Conservation (phyloP, 2,329 filamentous ascomycete genomes). For the Pseudogymnoascus sp. region DNA sequence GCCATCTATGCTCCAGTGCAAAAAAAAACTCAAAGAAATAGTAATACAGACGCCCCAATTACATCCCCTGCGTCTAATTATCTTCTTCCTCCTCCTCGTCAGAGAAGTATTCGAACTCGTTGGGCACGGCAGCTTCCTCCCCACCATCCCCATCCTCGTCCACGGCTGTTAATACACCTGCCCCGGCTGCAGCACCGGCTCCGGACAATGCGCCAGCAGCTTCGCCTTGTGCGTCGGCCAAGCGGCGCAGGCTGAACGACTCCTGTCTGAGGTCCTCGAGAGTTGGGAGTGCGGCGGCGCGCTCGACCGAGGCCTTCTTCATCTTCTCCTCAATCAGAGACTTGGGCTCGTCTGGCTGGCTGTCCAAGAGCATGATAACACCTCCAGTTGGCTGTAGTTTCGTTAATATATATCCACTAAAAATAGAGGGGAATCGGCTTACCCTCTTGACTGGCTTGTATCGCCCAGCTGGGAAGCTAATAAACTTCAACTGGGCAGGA, state of each 20-base stretch:
- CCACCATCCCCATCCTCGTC: constrained; percentile 75
- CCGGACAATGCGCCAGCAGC: constrained; percentile 20
- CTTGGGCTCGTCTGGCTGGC: constrained; percentile 68
- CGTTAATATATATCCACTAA: constrained; percentile 33
- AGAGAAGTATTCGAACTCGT: constrained; percentile 72
- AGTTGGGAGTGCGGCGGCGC: constrained; percentile 39
- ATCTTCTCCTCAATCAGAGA: constrained; percentile 83
- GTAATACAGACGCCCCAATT: constrained; percentile 6
- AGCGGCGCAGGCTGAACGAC: constrained; percentile 34
- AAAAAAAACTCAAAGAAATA: constrained; percentile 1
- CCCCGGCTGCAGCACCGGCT: constrained; percentile 59
- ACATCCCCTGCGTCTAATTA: constrained; percentile 1
- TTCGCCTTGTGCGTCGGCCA: constrained; percentile 29
- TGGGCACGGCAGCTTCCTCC: constrained; percentile 62
- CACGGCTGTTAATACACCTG: constrained; percentile 74
- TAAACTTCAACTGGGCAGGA: constrained; percentile 87
- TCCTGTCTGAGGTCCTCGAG: constrained; percentile 25
- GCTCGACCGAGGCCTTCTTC: constrained; percentile 65
- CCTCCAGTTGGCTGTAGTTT: constrained; percentile 72
- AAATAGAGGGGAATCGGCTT: constrained; percentile 26
- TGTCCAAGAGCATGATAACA: constrained; percentile 84
- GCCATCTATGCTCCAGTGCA: constrained; percentile 3
- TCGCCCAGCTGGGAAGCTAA: constrained; percentile 81
- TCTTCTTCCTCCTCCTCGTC: constrained; percentile 27
- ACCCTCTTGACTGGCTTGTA: constrained; percentile 94